Evolutionary conservation across 2,329 filamentous ascomycete genomes (phyloP), one percentile per base, ranked within the genome.

Genomic region (Calonectria ilicicola): DNA sequence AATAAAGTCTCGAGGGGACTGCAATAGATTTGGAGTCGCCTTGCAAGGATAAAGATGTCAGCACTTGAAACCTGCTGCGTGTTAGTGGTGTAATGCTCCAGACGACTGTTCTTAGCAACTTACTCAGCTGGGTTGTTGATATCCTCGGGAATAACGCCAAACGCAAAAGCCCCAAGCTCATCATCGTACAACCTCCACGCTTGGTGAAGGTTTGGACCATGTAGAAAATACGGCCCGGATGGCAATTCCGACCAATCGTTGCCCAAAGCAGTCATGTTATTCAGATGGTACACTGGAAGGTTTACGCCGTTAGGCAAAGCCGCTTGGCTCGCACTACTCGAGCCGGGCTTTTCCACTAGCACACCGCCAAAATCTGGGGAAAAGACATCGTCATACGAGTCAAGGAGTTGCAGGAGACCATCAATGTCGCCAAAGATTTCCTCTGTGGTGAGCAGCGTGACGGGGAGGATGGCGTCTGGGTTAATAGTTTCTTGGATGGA

Each of bases 161-260:
- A 78, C 2, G 77, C 78, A 60, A 86, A 86, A 0, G 84, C 84
- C 2, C 80, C 81, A 5, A 82, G 67, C 0, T 80, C 76, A 62
- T 86, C 85, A 12, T 84, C 81, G 42, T 86, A 86, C n/a, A 86
- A 65, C 32, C 81, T 81, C 83, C 84, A 86, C 5, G 85, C 84
- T 56, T 85, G 84, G 42, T 86, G 81, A 1, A 86, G 75, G 14
- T 86, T 85, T 2, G 83, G 84, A 0, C 85, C 85, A 47, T 85
- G 82, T 1, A 86, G 75, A 27, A 86, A 85, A 67, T 86, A 86
- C 3, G 85, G 85, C 0, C 85, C 85, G 1, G 84, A 85, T 0
- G 84, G 83, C 26, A 86, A 68, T 9, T 80, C 70, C 0, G 76
- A 73, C 38, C 83, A 72, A 15, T 75, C 68, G 3, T 72, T 70